Percentiles rank a stretch among this genome's conserved stretches.
phyloP scores from a whole-genome alignment of 768 basidiomycete genomes.

The Leccinum longicurvipes region DNA sequence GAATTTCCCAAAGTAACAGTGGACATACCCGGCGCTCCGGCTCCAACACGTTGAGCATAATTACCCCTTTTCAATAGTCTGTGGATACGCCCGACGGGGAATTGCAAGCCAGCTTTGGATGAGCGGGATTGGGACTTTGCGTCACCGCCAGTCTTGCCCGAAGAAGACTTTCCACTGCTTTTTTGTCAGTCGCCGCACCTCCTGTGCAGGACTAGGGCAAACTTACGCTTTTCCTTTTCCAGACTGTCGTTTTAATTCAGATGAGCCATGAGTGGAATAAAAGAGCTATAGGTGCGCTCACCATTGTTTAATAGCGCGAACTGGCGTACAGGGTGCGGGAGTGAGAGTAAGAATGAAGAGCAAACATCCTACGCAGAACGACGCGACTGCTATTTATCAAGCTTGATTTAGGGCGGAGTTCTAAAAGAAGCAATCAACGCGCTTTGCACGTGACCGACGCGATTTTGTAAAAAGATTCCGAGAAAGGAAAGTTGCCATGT shows the following conservation, averaged over 20 bases:
- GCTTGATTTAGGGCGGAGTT: constrained; percentile 29
- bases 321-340: constrained; percentile 15
- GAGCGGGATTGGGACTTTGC: constrained; percentile 67
- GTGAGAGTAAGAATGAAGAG: constrained; percentile 15
- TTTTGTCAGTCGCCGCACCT: background rate
- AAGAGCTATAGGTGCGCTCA: constrained; percentile 8
- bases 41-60: constrained; percentile 68
- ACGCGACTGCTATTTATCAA: constrained; percentile 33
- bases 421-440: constrained; percentile 31
- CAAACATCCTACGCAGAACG: background rate
- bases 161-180: constrained; percentile 43
- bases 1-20: background rate
- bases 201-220: constrained; percentile 3
- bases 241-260: constrained; percentile 34
- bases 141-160: constrained; percentile 48
- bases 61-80: constrained; percentile 71
- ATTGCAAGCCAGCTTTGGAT: constrained; percentile 58
- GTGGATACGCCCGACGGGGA: constrained; percentile 84
- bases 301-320: constrained; percentile 30
- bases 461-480: constrained; percentile 11
- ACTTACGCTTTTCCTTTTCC: constrained; percentile 55
- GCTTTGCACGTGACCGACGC: constrained; percentile 35
- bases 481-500: constrained; percentile 18
- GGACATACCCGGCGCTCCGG: constrained; percentile 60
- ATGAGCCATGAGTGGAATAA: constrained; percentile 6